Conservation (phyloP, 2,329 filamentous ascomycete genomes). For the Calonectria leucothoes region DNA sequence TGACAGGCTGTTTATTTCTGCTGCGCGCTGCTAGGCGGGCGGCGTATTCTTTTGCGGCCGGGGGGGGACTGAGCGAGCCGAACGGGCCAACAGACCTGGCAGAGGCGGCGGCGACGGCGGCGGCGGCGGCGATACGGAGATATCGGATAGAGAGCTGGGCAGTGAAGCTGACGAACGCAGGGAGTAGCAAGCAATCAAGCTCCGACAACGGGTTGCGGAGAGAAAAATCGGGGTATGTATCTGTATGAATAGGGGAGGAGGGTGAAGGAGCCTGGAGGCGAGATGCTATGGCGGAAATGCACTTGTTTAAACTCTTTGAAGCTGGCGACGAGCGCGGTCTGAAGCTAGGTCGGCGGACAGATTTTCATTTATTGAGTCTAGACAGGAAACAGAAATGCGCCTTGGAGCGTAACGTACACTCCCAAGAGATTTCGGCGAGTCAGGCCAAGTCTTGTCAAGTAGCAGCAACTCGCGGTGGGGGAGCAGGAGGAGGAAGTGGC, state of each 20-base stretch:
- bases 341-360: slow-evolving; percentile 2
- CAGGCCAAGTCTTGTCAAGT: slow-evolving; percentile 11
- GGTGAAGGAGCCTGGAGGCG: background rate
- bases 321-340: slow-evolving; percentile 10
- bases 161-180: background rate
- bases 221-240: background rate
- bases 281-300: background rate
- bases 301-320: slow-evolving; percentile 11
- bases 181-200: background rate
- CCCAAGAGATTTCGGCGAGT: slow-evolving; percentile 14
- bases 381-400: slow-evolving; percentile 10
- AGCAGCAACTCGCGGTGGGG: slow-evolving; percentile 8
- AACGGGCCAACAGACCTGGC: slow-evolving; percentile 12
- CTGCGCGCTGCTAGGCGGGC: slow-evolving; percentile 7
- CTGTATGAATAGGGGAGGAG: background rate
- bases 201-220: background rate
- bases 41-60: slow-evolving; percentile 16
- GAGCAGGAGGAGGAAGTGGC: slow-evolving; percentile 2
- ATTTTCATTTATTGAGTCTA: slow-evolving; percentile 10
- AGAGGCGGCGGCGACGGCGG: slow-evolving; percentile 15
- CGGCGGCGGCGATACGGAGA: slow-evolving; percentile 26
- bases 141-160: slow-evolving; percentile 27
- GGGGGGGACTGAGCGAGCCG: slow-evolving; percentile 16
- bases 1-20: slow-evolving; percentile 6
- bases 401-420: slow-evolving; percentile 8